A percentile compares a stretch with the other conserved stretches of the same genome.
Evolutionary conservation across 202 grass and related monocot species (phyloP).

Genomic region (Alloteropsis angusta): DNA sequence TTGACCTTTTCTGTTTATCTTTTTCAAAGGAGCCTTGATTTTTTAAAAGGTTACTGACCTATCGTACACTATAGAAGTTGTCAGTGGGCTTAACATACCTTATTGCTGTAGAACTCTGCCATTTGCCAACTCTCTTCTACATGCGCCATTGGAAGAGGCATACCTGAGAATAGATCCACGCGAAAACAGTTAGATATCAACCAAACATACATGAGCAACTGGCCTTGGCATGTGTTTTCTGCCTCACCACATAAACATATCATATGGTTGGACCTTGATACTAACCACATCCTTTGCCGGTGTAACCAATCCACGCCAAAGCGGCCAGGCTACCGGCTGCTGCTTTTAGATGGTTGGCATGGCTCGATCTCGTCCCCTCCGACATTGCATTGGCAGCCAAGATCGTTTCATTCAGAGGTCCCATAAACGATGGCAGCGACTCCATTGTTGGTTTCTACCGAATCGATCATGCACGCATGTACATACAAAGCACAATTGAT

Average conservation of each 20-base stretch:
- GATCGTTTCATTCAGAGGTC: conserved; percentile 42
- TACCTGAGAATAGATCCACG: conserved; percentile 22
- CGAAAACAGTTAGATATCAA: not conserved
- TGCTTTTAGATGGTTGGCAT: conserved; percentile 58
- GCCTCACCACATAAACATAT: not conserved
- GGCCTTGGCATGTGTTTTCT: not conserved
- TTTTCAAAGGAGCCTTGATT: not conserved
- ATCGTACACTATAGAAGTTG: not conserved
- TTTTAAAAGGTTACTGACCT: not conserved
- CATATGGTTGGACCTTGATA: conserved; percentile 13
- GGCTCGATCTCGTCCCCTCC: conserved; percentile 31
- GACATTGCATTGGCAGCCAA: conserved; percentile 39
- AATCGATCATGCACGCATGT: not conserved
- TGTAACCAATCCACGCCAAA: conserved; percentile 53
- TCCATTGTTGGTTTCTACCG: conserved; percentile 38
- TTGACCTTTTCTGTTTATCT: not conserved
- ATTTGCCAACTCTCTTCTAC: conserved; percentile 66
- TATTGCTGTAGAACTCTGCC: conserved; percentile 68
- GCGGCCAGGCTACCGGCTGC: conserved; percentile 43
- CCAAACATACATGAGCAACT: not conserved
- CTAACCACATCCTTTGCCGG: conserved; percentile 47
- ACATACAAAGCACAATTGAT: not conserved
- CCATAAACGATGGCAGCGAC: conserved; percentile 29
- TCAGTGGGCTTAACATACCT: conserved; percentile 16
- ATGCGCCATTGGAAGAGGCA: conserved; percentile 58